phyloP scores from a whole-genome alignment of 2,329 filamentous ascomycete species.

The Botrytis pseudocinerea region DNA sequence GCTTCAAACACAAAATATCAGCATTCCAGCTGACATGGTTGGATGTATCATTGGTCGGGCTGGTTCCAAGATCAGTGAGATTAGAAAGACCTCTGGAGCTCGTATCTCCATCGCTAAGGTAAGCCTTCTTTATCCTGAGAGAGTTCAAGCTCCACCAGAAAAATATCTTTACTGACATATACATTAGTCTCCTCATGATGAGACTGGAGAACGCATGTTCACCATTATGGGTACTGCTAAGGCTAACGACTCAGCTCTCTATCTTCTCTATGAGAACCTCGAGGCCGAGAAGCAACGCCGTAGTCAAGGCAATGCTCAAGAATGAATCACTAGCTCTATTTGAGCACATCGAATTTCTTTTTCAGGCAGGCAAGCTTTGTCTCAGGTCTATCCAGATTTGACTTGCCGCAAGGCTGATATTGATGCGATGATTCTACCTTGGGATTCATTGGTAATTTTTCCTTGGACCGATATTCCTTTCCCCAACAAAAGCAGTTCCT shows the following conservation, averaged over 20 bases:
- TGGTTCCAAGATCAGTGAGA: conserved; percentile 98
- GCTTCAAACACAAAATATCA: conserved; percentile 98
- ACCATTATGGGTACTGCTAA: conserved; percentile 95
- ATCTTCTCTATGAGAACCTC: conserved; percentile 96
- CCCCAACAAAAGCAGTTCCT: conserved; percentile 43
- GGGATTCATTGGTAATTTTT: conserved; percentile 37
- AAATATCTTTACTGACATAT: conserved; percentile 19
- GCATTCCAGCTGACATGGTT: conserved; percentile 99
- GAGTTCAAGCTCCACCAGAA: conserved; percentile 15
- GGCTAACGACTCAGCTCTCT: conserved; percentile 93
- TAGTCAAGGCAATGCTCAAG: conserved; percentile 64
- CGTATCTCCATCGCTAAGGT: conserved; percentile 94
- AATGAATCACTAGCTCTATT: conserved; percentile 32
- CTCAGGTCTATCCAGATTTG: conserved; percentile 56
- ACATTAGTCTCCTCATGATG: conserved; percentile 77
- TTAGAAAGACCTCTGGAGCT: conserved; percentile 92
- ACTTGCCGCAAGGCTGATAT: conserved; percentile 62
- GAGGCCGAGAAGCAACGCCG: conserved; percentile 99
- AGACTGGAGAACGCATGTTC: conserved; percentile 98
- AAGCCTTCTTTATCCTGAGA: conserved; percentile 34
- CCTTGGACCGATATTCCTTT: conserved; percentile 28
- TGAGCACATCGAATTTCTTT: conserved; percentile 45
- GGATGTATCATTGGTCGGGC: conserved; percentile 97
- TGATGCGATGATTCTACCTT: conserved; percentile 46
- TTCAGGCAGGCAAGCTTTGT: conserved; percentile 52